These are phyloP conservation scores for Phytophthora brassicae DNA, from an alignment of 352 stramenopile species.

Conservation along the genomic window DNA sequence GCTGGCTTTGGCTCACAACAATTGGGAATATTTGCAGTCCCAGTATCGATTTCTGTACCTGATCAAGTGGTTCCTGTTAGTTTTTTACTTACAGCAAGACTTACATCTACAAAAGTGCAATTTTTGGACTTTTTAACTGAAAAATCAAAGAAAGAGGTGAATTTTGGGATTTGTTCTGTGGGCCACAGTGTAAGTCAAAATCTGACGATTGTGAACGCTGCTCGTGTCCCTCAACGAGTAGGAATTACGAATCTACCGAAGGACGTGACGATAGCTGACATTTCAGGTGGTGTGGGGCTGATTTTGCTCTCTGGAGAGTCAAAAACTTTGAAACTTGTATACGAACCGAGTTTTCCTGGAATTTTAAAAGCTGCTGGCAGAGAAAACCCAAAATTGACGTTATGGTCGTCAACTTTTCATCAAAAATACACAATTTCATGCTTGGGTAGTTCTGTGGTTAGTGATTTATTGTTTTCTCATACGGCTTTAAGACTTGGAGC, in stretches of 20 bases:
- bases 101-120: constrained; percentile 22
- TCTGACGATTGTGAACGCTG: constrained; percentile 34
- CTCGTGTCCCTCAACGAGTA: constrained; percentile 40
- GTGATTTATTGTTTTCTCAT: constrained; percentile 39
- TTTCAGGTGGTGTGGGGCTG: constrained; percentile 28
- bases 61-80: constrained; percentile 51
- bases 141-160: constrained; percentile 7
- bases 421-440: constrained; percentile 36
- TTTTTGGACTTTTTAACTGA: constrained; percentile 9
- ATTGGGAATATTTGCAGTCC: constrained; percentile 44
- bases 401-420: constrained; percentile 47
- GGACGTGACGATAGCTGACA: constrained; percentile 31
- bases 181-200: constrained; percentile 38
- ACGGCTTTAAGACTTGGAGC: constrained; percentile 39
- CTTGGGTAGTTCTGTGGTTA: constrained; percentile 28
- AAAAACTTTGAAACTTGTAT: constrained; percentile 31
- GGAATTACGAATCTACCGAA: constrained; percentile 30
- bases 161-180: constrained; percentile 44
- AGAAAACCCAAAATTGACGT: constrained; percentile 21
- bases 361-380: constrained; percentile 6
- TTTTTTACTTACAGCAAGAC: constrained; percentile 37
- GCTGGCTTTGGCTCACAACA: constrained; percentile 45
- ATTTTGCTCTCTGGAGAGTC: constrained; percentile 37
- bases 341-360: constrained; percentile 29
- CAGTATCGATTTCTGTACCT: constrained; percentile 60